Evolutionary conservation across 208 protist genomes (phyloP).

Genomic region (Trichomonas gallinae): DNA sequence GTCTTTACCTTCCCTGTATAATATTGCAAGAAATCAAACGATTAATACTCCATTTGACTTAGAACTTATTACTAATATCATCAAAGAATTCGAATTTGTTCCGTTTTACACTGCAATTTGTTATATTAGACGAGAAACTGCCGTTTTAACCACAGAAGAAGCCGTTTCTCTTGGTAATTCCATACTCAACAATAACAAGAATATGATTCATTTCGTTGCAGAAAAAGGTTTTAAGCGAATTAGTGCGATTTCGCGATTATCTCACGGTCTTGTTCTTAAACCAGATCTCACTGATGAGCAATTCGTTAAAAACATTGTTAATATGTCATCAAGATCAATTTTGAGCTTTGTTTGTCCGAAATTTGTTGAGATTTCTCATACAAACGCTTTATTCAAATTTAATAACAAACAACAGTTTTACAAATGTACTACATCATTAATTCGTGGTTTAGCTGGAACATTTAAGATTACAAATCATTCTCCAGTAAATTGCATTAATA

Average conservation of each 20-base stretch:
- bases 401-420: neutral
- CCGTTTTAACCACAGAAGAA: neutral
- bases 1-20: neutral
- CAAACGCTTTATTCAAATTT: neutral
- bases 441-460: neutral
- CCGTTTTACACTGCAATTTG: neutral
- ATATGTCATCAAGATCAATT: neutral
- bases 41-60: neutral
- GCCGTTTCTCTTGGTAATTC: neutral
- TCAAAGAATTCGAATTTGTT: neutral
- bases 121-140: neutral
- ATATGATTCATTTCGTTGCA: neutral
- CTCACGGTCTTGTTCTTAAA: neutral
- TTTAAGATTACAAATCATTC: neutral
- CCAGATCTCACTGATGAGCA: neutral
- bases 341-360: neutral
- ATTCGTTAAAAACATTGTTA: neutral
- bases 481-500: neutral
- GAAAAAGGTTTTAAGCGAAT: neutral
- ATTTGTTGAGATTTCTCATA: neutral
- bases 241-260: neutral
- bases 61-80: neutral
- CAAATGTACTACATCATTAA: neutral
- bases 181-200: neutral
- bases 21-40: neutral